Percentiles rank a stretch among this genome's conserved stretches.
Evolutionary conservation across 129 eudicot species (phyloP).

Genomic region (Artemisia argyi): DNA sequence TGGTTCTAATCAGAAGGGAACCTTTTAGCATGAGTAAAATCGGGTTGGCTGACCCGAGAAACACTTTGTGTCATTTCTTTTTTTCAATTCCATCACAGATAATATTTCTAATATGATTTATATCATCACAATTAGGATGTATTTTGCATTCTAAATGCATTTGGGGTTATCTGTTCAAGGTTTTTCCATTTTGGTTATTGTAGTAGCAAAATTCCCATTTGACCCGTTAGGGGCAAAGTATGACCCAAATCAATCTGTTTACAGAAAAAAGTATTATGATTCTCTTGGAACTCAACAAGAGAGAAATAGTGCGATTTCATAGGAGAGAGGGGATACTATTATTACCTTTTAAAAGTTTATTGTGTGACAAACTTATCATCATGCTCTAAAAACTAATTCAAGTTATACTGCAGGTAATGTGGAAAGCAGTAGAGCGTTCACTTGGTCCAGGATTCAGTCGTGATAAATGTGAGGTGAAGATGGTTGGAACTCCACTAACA

Average conservation of each 20-base stretch:
- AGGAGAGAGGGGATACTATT: not conserved
- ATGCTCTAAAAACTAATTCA: not conserved
- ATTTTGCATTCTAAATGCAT: not conserved
- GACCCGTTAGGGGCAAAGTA: not conserved
- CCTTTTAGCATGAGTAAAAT: no score
- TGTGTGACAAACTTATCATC: not conserved
- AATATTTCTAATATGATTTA: not conserved
- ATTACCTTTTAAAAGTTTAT: not conserved
- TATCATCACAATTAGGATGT: not conserved
- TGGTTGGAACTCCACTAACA: constrained; percentile 90
- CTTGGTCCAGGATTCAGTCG: constrained; percentile 78
- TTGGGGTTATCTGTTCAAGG: not conserved
- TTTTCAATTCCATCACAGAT: not conserved
- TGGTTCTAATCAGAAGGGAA: no score
- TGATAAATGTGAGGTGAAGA: constrained; percentile 77
- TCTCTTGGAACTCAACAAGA: not conserved
- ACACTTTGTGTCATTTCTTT: not conserved
- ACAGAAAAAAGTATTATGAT: not conserved
- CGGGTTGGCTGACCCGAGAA: not conserved
- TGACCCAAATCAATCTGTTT: not conserved
- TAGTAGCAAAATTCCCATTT: not conserved
- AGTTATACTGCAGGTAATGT: constrained; percentile 56
- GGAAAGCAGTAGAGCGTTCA: constrained; percentile 90
- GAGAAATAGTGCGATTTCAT: not conserved
- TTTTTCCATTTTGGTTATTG: not conserved